Percentiles rank a stretch among this genome's conserved stretches.
These are phyloP conservation scores for Celoporthe dispersa DNA, from an alignment of 2,329 filamentous ascomycete genomes.

Conservation along the genomic window DNA sequence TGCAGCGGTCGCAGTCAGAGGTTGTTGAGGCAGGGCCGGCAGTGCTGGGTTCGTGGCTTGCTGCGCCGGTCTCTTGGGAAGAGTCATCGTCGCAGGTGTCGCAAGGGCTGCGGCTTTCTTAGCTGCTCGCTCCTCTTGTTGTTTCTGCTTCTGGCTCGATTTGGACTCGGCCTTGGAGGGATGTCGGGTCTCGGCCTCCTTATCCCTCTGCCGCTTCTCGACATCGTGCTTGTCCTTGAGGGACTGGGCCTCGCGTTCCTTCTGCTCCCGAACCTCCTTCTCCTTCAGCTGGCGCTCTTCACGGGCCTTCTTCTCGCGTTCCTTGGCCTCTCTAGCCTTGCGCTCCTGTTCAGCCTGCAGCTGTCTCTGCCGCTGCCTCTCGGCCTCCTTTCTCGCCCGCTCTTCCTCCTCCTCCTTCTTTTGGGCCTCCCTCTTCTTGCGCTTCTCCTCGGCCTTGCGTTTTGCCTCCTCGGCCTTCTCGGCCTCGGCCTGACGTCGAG, in stretches of 20 bases:
- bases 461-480: conserved; percentile 81
- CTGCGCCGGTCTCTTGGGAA: conserved; percentile 49
- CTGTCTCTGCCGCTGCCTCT: conserved; percentile 82
- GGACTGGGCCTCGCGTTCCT: conserved; percentile 64
- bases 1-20: conserved; percentile 58
- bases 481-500: conserved; percentile 74
- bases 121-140: conserved; percentile 50
- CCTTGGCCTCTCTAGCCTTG: conserved; percentile 78
- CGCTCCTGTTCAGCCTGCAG: conserved; percentile 84
- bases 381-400: conserved; percentile 79
- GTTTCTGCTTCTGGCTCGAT: conserved; percentile 47
- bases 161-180: conserved; percentile 46
- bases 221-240: conserved; percentile 61
- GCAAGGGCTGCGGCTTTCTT: conserved; percentile 46
- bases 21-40: conserved; percentile 63
- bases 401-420: conserved; percentile 92
- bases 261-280: conserved; percentile 67
- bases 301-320: conserved; percentile 81
- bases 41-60: conserved; percentile 46
- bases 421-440: conserved; percentile 88
- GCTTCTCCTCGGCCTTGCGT: conserved; percentile 84
- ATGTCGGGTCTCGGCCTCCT: conserved; percentile 43
- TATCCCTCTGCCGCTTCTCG: conserved; percentile 63
- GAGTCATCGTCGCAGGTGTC: conserved; percentile 39
- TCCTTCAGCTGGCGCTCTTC: conserved; percentile 83